Evolutionary conservation across 176 grass and related monocot genomes (phyloP), one percentile per base, ranked within the genome.

Genomic region (Phragmites australis): DNA sequence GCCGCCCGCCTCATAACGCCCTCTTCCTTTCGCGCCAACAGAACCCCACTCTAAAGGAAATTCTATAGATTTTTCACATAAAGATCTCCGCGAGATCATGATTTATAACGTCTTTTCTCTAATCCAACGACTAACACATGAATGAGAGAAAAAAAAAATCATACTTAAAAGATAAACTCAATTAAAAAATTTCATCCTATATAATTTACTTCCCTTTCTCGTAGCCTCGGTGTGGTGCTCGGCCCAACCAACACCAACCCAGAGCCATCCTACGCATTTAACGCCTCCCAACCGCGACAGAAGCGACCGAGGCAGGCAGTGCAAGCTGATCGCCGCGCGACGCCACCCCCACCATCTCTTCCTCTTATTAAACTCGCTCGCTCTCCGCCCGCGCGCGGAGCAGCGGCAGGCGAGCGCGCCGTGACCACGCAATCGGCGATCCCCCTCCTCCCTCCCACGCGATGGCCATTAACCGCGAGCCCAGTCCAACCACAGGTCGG

Each of bases 211-310:
- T n/a, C n/a, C n/a, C n/a, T n/a, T n/a, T n/a, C n/a, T n/a, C n/a
- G n/a, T n/a, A n/a, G n/a, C n/a, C n/a, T n/a, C n/a, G n/a, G 21
- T 1, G 43, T 41, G 66, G 79, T 13, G 25, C n/a, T n/a, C n/a
- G n/a, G 66, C 50, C 56, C 82, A 62, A 65, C 77, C 27, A 75
- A 84, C 76, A 76, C 58, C 82, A 75, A 48, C 82, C 62, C 61
- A 61, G 44, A 81, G 81, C 69, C 81, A 80, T 61, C 87, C 76
- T 67, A 65, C 82, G 82, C 87, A 89, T 85, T 89, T 85, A 89
- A 89, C 76, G 76, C 87, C 82, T 70, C 82, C 77, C 82, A 89
- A 85, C 87, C 44, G 53, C 76, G 76, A 31, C 65, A 43, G 45
- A 6, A 31, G 29, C 77, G 23, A 27, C 55, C 41, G 17, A 21